Conservation (phyloP, 768 basidiomycete genomes). For the Podaxis carcinomalis region DNA sequence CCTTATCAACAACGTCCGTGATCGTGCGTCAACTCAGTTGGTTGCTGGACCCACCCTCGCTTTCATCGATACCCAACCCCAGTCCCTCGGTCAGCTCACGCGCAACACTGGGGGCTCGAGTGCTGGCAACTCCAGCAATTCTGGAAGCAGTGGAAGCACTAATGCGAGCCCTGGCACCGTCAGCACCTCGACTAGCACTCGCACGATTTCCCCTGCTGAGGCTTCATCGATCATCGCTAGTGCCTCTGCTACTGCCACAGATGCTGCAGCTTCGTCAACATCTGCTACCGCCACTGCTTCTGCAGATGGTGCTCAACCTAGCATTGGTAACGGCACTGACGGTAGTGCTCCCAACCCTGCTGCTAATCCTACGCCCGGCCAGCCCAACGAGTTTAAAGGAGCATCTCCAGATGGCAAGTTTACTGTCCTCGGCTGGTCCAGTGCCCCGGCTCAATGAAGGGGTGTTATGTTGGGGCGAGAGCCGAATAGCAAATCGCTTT, state of each 20-base stretch:
- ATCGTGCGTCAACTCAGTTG: slow-evolving; percentile 48
- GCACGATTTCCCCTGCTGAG: slow-evolving; percentile 26
- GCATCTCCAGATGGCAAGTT: slow-evolving; percentile 35
- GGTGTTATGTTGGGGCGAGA: not conserved
- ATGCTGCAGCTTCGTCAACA: slow-evolving; percentile 16
- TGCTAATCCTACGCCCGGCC: slow-evolving; percentile 20
- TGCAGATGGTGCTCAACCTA: slow-evolving; percentile 18
- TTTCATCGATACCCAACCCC: slow-evolving; percentile 59
- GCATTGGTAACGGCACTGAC: slow-evolving; percentile 15
- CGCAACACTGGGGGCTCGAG: slow-evolving; percentile 19
- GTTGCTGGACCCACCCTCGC: slow-evolving; percentile 70
- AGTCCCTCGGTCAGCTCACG: slow-evolving; percentile 46
- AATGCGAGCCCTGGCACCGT: slow-evolving; percentile 24
- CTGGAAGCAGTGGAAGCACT: slow-evolving; percentile 11
- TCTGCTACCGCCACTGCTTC: slow-evolving; percentile 18
- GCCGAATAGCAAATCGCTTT: not conserved
- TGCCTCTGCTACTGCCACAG: slow-evolving; percentile 16
- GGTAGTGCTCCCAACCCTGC: slow-evolving; percentile 15
- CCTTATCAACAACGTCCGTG: slow-evolving; percentile 54
- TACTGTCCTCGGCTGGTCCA: slow-evolving; percentile 43
- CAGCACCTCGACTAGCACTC: slow-evolving; percentile 17
- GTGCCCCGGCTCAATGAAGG: slow-evolving; percentile 1
- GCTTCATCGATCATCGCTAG: slow-evolving; percentile 33
- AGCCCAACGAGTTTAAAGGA: slow-evolving; percentile 40
- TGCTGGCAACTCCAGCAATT: slow-evolving; percentile 4